Evolutionary conservation across 192 early-diverging fungal genomes (phyloP).

Genomic region (Jimgerdemannia flammicorona): DNA sequence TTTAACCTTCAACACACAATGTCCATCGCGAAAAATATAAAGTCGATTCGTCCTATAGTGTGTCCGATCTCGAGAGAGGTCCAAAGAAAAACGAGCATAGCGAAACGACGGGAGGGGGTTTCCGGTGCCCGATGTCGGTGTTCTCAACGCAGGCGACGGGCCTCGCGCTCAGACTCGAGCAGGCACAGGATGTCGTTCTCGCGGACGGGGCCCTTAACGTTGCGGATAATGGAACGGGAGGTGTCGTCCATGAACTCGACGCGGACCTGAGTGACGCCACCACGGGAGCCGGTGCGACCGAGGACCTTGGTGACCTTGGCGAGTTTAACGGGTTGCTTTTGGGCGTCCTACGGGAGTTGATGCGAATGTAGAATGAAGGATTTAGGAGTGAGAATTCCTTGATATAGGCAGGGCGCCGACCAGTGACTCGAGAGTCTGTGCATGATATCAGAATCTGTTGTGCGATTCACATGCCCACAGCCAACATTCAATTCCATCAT

Average conservation of each 20-base stretch:
- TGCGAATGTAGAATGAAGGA: neutral
- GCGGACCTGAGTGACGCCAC: constrained; percentile 99
- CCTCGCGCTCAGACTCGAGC: constrained; percentile 99
- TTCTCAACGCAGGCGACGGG: constrained; percentile 94
- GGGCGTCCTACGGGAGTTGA: constrained; percentile 23
- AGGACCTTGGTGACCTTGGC: constrained; percentile 96
- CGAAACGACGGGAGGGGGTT: neutral
- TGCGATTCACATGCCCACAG: no score
- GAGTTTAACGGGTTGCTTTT: constrained; percentile 76
- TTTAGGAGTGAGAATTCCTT: no score
- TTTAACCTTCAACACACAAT: neutral
- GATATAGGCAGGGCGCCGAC: no score
- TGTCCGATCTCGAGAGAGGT: neutral
- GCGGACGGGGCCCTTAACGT: constrained; percentile 99
- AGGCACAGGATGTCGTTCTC: constrained; percentile 96
- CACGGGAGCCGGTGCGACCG: constrained; percentile 99
- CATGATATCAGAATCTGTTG: no score
- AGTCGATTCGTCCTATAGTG: neutral
- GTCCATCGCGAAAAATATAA: neutral
- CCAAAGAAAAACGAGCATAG: neutral
- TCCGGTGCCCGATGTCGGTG: neutral
- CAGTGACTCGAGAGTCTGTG: no score
- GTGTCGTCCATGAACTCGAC: constrained; percentile 98
- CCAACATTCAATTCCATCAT: no score
- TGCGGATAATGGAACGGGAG: constrained; percentile 97